Evolutionary conservation across 1,284 basidiomycete species (phyloP), one percentile per base, ranked within the genome.

Genomic region (Cutaneotrichosporon cavernicola): DNA sequence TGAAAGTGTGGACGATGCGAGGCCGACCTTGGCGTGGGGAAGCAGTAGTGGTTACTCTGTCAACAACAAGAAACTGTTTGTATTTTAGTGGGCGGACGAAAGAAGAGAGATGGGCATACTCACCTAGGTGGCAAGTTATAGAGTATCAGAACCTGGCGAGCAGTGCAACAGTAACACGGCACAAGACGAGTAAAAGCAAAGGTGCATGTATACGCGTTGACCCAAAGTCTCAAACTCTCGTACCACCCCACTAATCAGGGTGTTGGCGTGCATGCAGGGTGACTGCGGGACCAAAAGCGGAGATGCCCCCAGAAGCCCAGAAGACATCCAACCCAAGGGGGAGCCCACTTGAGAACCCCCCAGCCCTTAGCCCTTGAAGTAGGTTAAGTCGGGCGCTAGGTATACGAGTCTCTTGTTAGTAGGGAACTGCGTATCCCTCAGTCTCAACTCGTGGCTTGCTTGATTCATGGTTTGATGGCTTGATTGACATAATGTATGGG

Each of bases 171-270:
- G 4, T 16, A 26, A 52, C 18, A 38, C 1, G 16, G n/a, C n/a
- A 38, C 6, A 16, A 13, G 9, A 55, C 52, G 18, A 34, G 31
- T 8, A 53, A 31, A 32, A 22, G 31, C 30, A 30, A 55, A 26
- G 30, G 32, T 53, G 30, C 51, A 55, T 21, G 31, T 36, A 14
- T 31, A 38, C 18, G 52, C 18, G 30, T 36, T 13, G 56, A 46
- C 26, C 56, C 40, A 58, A 26, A 46, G 26, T 18, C 43, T 5
- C 40, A 58, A 58, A 57, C 36, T 46, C 21, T 55, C 32, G 43
- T 43, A 58, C 56, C 43, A 49, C 46, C 46, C 56, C 46, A 46
- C 5, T 26, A 18, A 16, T 58, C 56, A 58, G 56, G 56, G 56
- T 46, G 26, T 14, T 14, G 13, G 16, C 11, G 22, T 8, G 56